Base-by-base conservation (phyloP, 2,329 filamentous ascomycete species). In the Fusarium sulawesiense region DNA sequence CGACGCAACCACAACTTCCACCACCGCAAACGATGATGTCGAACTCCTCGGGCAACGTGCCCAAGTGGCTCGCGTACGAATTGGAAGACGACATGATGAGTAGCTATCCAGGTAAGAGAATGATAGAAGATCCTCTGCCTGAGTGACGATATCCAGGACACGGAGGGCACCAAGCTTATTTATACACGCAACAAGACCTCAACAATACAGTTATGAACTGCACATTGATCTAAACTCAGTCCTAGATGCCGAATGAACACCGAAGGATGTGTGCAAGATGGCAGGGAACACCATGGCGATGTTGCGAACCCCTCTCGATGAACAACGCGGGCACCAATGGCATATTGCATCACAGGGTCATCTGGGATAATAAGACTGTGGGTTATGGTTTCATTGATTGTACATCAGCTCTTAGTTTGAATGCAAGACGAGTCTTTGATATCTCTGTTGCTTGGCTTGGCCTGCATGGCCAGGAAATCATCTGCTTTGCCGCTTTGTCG, bases 21-120 rank as follows among this genome's bases (percentile, higher is more conserved):
- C 92, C 92, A 75, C 92, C 92, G 71, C 89, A 91, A 30, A 93
- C 90, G 73, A 93, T 93, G 73, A 94, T 93, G 78, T 93, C 92
- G 76, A 93, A 92, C 83, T 93, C 92, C 63, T 93, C 91, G 37
- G 91, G 91, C 68, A 93, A 76, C 9, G 69, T 51, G 60, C 71
- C 69, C 6, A 58, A 25, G 45, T 49, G 56, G 62, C 57, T 72
- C 41, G 68, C 50, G 34, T 67, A 74, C 46, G 63, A 66, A 18
- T 66, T 66, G 46, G 69, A 48, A 27, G 70, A 41, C 21, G 70
- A 56, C 73, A 75, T 75, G 59, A 9, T 74, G 41, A 59, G 49
- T 8, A n/a, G 40, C 46, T 68, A 27, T 48, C 45, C 53, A 64
- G 46, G 34, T 37, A 14, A 29, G 32, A 47, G 12, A 20, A 41